Base-by-base conservation (phyloP, 164 flowering plant genomes). In the Macadamia integrifolia region DNA sequence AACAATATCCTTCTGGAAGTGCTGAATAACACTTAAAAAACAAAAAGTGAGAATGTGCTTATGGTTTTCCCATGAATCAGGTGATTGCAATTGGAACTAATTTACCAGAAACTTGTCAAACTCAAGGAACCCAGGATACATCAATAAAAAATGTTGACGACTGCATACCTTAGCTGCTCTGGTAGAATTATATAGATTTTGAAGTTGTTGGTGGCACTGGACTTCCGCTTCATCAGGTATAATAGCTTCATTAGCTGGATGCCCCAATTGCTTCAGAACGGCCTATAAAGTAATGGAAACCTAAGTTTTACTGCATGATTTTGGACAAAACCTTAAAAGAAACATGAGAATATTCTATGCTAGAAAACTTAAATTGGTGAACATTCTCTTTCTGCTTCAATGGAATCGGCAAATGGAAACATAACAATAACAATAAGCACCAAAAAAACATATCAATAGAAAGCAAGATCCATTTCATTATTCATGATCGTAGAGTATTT, bases 1-100 rank as follows among this genome's bases (percentile, higher is more conserved):
- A 58, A 87, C 98, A 75, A 93, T 77, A 75, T 85, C 83, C 82
- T 75, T 84, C 71, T 93, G 98, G 72, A 85, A 85, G 85, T 89
- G 92, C 98, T 93, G 86, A 63, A 40, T 46, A 68, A 52, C 49
- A 46, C 75, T 30, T 69, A 63, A 15, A 67, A 23, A 35, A 35
- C 40, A 35, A 75, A 64, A 9, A 42, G 8, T 52, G 48, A 67
- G 60, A 59, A 46, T 9, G 3, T 52, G 40, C 13, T 43, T 50
- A 40, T 53, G 14, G 35, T 11, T 29, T 29, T 40, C 42, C 9
- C 31, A 44, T 53, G 8, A 57, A 35, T 35, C 40, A 71, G 50
- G 49, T 46, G 50, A 57, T 12, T 46, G 42, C 62, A 9, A 50
- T 49, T 40, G 63, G 32, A 30, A 43, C 46, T 50, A 9, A 60